Conservation (phyloP, 106 monocot species). For the Dioscorea alata region DNA sequence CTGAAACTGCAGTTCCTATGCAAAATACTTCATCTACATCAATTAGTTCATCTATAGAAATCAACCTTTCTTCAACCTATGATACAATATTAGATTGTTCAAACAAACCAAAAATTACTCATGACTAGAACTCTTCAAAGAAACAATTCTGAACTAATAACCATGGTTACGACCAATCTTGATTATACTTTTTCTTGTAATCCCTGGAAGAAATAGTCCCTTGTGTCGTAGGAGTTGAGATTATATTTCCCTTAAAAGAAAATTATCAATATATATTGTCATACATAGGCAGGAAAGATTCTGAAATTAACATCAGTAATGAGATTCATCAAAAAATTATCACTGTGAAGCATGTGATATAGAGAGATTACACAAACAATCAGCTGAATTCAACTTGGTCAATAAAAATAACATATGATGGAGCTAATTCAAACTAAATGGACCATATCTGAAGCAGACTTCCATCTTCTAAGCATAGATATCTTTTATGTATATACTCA, state of each 20-base stretch:
- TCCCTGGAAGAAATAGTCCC: constrained; percentile 70
- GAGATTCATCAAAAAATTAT: constrained; percentile 32
- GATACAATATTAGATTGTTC: neutral
- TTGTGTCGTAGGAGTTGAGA: constrained; percentile 50
- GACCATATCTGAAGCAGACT: too few species aligned
- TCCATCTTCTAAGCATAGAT: too few species aligned
- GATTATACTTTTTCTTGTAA: constrained; percentile 77
- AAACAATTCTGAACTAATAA: constrained; percentile 33
- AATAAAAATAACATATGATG: too few species aligned
- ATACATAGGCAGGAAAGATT: neutral
- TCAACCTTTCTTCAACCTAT: constrained; percentile 55
- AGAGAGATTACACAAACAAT: too few species aligned
- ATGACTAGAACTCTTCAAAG: neutral
- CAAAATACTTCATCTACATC: constrained; percentile 62
- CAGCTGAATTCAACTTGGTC: too few species aligned
- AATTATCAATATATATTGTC: too few species aligned
- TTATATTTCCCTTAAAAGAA: constrained; percentile 29
- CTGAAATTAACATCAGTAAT: neutral
- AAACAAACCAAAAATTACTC: neutral
- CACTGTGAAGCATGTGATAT: too few species aligned
- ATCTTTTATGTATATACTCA: too few species aligned
- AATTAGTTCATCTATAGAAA: constrained; percentile 42
- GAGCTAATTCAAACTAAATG: too few species aligned
- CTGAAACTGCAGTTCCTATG: constrained; percentile 63
- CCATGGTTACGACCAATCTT: constrained; percentile 44